These are phyloP conservation scores for Camellia granthamiana DNA, from an alignment of 148 eudicot genomes.

Conservation along the genomic window DNA sequence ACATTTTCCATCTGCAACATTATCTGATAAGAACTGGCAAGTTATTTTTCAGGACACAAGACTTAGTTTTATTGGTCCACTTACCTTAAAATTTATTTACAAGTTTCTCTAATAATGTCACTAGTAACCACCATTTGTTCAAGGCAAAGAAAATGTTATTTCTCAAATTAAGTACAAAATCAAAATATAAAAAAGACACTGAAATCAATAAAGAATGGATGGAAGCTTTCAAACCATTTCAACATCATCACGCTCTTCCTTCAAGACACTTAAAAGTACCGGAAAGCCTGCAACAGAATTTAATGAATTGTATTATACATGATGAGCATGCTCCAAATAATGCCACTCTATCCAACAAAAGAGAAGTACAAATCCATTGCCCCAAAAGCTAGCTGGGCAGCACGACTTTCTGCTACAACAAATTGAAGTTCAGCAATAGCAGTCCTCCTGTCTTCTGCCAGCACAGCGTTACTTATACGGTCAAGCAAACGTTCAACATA, in stretches of 20 bases:
- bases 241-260: slow-evolving; percentile 91
- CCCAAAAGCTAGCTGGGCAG: slow-evolving; percentile 96
- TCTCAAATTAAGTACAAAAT: neutral
- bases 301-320: neutral
- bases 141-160: neutral
- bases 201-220: neutral
- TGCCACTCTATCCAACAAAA: slow-evolving; percentile 10
- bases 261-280: slow-evolving; percentile 72
- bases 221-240: slow-evolving; percentile 71
- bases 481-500: slow-evolving; percentile 96
- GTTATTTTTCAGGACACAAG: neutral
- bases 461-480: slow-evolving; percentile 82
- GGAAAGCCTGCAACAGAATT: slow-evolving; percentile 70
- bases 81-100: no score
- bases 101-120: neutral
- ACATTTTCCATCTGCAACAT: neutral
- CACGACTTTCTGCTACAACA: slow-evolving; percentile 83
- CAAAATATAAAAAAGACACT: slow-evolving; percentile 4
- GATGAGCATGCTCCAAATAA: neutral
- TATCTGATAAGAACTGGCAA: neutral
- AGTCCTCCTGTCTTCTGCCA: slow-evolving; percentile 86
- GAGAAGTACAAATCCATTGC: slow-evolving; percentile 72
- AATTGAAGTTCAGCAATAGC: slow-evolving; percentile 91
- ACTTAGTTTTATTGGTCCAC: no score
- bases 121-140: neutral